phyloP scores from a whole-genome alignment of 179 eudicot genomes.

The Patellifolia procumbens region DNA sequence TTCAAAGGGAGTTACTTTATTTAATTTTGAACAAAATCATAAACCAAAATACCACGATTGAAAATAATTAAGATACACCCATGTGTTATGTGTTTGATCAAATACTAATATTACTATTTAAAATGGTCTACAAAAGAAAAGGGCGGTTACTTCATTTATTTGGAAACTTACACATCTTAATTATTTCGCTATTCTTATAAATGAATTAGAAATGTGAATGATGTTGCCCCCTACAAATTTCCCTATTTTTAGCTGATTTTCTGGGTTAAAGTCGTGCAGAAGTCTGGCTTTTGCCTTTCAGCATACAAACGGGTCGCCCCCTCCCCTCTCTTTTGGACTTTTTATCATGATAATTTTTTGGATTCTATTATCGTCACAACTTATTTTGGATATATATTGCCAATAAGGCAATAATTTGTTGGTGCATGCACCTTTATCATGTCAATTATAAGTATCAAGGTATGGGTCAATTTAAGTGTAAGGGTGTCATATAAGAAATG shows the following conservation, averaged over 20 bases:
- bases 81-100: no score
- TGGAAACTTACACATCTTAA: background rate
- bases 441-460: background rate
- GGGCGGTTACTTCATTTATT: background rate
- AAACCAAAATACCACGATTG: no score
- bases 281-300: conserved; percentile 11
- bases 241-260: conserved; percentile 29
- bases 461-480: background rate
- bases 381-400: background rate
- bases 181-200: background rate
- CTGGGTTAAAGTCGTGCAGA: conserved; percentile 30
- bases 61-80: no score
- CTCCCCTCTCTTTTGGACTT: conserved; percentile 19
- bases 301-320: conserved; percentile 20
- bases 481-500: background rate
- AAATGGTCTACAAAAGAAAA: conserved; percentile 4
- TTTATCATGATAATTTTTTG: conserved; percentile 13
- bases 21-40: no score
- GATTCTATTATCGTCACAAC: conserved; percentile 13
- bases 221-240: background rate
- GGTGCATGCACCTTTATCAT: conserved; percentile 7
- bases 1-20: no score
- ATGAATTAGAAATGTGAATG: background rate
- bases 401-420: background rate
- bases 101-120: background rate